phyloP scores from a whole-genome alignment of 2,329 filamentous ascomycete genomes.

The Nigrospora oryzae region DNA sequence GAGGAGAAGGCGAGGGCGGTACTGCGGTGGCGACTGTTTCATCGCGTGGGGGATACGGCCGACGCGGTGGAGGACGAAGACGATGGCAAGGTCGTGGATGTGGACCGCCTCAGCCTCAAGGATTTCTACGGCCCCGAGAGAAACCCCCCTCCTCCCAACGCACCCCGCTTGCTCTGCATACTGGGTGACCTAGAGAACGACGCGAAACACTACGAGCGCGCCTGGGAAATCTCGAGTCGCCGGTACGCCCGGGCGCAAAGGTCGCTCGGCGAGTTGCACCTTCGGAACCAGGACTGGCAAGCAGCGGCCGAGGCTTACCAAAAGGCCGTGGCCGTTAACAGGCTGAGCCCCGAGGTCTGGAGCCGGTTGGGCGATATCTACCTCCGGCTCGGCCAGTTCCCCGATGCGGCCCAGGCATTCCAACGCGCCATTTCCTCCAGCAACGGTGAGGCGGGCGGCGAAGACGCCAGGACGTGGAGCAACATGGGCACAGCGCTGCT shows the following conservation, averaged over 20 bases:
- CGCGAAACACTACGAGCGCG: conserved; percentile 67
- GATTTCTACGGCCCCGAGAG: conserved; percentile 56
- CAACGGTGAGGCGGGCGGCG: conserved; percentile 60
- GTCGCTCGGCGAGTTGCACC: conserved; percentile 72
- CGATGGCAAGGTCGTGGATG: conserved; percentile 35
- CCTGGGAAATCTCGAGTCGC: conserved; percentile 76
- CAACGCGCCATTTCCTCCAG: conserved; percentile 64
- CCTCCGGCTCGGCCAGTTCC: conserved; percentile 67
- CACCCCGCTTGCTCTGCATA: conserved; percentile 85
- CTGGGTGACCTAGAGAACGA: conserved; percentile 81
- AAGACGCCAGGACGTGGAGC: conserved; percentile 88
- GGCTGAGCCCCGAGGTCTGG: conserved; percentile 78
- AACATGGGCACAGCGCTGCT: conserved; percentile 83
- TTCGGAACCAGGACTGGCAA: conserved; percentile 55
- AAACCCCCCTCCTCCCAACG: conserved; percentile 66
- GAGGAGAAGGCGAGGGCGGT: conserved; percentile 77
- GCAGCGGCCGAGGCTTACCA: conserved; percentile 71
- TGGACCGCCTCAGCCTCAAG: conserved; percentile 45
- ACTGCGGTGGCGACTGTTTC: conserved; percentile 71
- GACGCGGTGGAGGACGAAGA: conserved; percentile 16
- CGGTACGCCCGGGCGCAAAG: conserved; percentile 83
- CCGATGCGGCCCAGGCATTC: conserved; percentile 76
- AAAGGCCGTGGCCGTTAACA: conserved; percentile 69
- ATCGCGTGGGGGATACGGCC: conserved; percentile 38
- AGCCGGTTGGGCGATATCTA: conserved; percentile 83